Evolutionary conservation across 2,329 filamentous ascomycete genomes (phyloP), one percentile per base, ranked within the genome.

Genomic region (Colletotrichum tabaci): DNA sequence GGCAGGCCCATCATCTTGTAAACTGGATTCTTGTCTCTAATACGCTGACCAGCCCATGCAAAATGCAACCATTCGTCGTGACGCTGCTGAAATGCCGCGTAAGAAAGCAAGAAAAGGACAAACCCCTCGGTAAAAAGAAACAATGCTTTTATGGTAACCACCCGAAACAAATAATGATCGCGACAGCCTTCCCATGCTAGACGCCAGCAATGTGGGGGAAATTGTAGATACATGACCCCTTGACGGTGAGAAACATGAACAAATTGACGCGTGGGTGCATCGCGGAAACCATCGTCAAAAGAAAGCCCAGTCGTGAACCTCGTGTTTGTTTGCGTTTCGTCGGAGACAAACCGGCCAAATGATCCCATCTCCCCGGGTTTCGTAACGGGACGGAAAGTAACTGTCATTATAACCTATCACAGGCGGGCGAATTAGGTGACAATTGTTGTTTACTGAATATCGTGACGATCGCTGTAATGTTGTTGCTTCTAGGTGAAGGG

Each of bases 171-270:
- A 52, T 23, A 42, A 23, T 7, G 21, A n/a, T 12, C 12, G 18
- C 21, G 12, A 40, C 18, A 46, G 10, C 30, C 6, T 53, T 40
- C 26, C 26, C 23, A 65, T 58, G 62, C 62, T n/a, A 35, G 61
- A 66, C 64, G 64, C 67, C 57, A 50, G 42, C 56, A 57, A 61
- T 57, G 64, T 52, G 23, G 44, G 35, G 16, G 35, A 2, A 2
- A 38, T 10, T 8, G 7, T n/a, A 52, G 38, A 46, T 47, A 53
- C 40, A 26, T 44, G 53, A 21, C 35, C 18, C 30, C 38, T 26
- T 13, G 38, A 67, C 46, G 18, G 38, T 13, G 42, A 44, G 13
- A 55, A 53, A 40, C 18, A n/a, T 47, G 23, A 35, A 60, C 49
- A 40, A 50, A 50, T 7, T 30, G 13, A 42, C 16, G n/a, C 23